Evolutionary conservation across 768 basidiomycete genomes (phyloP).

Genomic region (Trametes coccinea): DNA sequence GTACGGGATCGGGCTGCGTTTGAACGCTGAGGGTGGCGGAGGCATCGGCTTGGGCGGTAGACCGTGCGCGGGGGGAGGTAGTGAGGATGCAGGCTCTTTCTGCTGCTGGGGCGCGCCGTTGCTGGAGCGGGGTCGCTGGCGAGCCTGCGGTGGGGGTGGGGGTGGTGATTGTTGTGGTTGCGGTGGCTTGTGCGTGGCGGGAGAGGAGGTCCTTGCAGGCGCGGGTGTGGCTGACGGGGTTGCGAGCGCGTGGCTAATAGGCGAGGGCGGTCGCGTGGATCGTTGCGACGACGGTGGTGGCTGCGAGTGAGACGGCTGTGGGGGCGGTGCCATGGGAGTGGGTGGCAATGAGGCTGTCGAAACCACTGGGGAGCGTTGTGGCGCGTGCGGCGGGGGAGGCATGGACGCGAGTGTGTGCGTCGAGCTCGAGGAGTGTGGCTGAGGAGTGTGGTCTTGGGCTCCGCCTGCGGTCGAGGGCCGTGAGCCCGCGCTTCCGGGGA

Average conservation of each 20-base stretch:
- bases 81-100: constrained; percentile 11
- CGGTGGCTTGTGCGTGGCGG: constrained; percentile 4
- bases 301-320: constrained; percentile 5
- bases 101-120: neutral
- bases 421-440: constrained; percentile 2
- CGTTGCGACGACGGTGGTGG: neutral
- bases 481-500: constrained; percentile 17
- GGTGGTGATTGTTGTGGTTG: neutral
- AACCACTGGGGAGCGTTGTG: constrained; percentile 21
- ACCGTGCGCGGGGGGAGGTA: constrained; percentile 20
- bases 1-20: constrained; percentile 50
- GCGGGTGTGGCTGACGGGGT: constrained; percentile 12
- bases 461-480: constrained; percentile 12
- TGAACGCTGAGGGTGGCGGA: constrained; percentile 19
- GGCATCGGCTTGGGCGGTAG: constrained; percentile 23
- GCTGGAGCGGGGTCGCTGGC: constrained; percentile 4
- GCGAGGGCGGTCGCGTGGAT: constrained; percentile 7
- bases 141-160: neutral
- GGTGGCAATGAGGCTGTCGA: constrained; percentile 23
- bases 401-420: constrained; percentile 3
- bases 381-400: constrained; percentile 22
- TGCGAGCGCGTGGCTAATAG: neutral
- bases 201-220: constrained; percentile 13
- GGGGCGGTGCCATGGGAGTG: constrained; percentile 12
- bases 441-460: constrained; percentile 4